Evolutionary conservation across 768 basidiomycete species (phyloP).

Genomic region (Podaxis rugospora): DNA sequence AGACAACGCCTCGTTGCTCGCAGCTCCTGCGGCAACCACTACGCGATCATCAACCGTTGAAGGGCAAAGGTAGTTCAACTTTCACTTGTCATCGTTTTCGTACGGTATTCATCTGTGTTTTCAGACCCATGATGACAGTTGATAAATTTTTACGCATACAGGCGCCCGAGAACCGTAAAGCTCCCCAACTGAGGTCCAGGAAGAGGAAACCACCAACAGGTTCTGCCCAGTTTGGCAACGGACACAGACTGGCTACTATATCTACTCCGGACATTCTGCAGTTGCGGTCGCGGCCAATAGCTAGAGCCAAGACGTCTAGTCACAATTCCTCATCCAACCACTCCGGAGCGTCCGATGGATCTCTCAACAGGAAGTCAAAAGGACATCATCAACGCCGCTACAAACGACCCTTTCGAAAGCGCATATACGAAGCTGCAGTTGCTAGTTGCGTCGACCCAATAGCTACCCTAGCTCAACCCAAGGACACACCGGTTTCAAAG

Average conservation of each 20-base stretch:
- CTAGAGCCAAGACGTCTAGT: background rate
- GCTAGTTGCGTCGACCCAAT: conserved; percentile 29
- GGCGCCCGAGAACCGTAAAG: background rate
- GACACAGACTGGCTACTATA: background rate
- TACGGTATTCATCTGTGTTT: too few species aligned
- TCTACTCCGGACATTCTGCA: background rate
- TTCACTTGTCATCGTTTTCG: background rate
- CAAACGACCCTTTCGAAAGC: conserved; percentile 20
- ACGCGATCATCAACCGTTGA: background rate
- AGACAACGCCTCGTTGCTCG: background rate
- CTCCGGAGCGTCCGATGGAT: background rate
- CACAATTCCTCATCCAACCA: background rate
- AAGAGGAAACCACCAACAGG: background rate
- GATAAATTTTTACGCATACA: background rate
- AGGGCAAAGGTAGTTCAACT: background rate
- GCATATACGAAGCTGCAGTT: conserved; percentile 32
- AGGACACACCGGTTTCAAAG: conserved; percentile 6
- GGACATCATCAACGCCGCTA: background rate
- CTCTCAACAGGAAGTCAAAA: background rate
- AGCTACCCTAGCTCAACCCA: conserved; percentile 17
- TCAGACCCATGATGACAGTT: background rate
- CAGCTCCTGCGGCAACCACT: background rate
- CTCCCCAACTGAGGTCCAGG: too few species aligned
- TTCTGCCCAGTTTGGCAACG: background rate
- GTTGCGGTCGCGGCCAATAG: background rate